Evolutionary conservation across 768 basidiomycete genomes (phyloP).

Genomic region (Tylopilus vinaceipallidus): DNA sequence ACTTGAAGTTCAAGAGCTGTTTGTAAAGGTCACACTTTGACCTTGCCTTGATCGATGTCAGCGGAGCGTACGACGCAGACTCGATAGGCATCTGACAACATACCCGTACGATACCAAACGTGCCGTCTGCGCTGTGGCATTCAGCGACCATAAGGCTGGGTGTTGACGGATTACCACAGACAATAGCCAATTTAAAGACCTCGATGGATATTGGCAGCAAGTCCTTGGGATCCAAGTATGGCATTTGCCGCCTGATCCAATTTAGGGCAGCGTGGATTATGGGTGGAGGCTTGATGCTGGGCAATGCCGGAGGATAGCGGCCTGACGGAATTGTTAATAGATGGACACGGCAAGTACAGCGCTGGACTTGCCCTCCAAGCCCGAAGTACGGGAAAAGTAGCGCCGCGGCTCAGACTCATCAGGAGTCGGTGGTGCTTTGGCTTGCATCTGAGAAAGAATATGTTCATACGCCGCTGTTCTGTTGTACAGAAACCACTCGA

Average conservation of each 20-base stretch:
- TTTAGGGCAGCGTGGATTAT: constrained; percentile 40
- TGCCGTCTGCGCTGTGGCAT: constrained; percentile 75
- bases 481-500: constrained; percentile 95
- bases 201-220: constrained; percentile 84
- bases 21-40: constrained; percentile 85
- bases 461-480: constrained; percentile 84
- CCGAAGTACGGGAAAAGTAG: constrained; percentile 39
- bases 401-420: constrained; percentile 35
- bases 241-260: constrained; percentile 62
- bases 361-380: constrained; percentile 35
- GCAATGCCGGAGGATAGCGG: constrained; percentile 25
- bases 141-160: constrained; percentile 79
- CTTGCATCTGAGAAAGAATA: constrained; percentile 75
- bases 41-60: constrained; percentile 52
- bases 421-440: constrained; percentile 18
- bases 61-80: constrained; percentile 1
- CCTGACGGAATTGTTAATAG: constrained; percentile 12
- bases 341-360: neutral
- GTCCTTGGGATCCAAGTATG: constrained; percentile 75
- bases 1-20: constrained; percentile 68
- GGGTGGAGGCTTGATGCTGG: constrained; percentile 28
- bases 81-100: constrained; percentile 21
- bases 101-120: constrained; percentile 76
- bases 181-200: constrained; percentile 75
- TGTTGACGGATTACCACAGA: constrained; percentile 84